Percentiles rank a stretch among this genome's conserved stretches.
Conservation (phyloP, 208 protist genomes). For the Trypanosoma mega region DNA sequence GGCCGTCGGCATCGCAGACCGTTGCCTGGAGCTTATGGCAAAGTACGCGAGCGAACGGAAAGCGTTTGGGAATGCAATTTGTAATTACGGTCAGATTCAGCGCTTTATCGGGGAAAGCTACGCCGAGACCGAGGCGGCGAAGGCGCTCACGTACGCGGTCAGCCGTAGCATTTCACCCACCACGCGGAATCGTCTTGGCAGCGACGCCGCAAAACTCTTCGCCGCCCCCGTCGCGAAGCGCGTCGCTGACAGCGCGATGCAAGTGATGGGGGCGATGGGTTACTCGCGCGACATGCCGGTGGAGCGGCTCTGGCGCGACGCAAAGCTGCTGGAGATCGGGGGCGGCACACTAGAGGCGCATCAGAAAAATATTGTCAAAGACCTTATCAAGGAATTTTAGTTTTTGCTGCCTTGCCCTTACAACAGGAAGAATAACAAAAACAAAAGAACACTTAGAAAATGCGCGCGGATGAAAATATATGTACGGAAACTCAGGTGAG, state of each 20-base stretch:
- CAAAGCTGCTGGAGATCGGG: conserved; percentile 95
- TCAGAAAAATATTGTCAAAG: conserved; percentile 83
- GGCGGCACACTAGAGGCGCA: conserved; percentile 82
- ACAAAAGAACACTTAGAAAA: conserved; percentile 2
- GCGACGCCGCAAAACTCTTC: conserved; percentile 94
- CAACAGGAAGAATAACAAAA: background rate
- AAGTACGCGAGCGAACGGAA: conserved; percentile 89
- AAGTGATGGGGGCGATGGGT: conserved; percentile 94
- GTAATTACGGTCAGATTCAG: conserved; percentile 94
- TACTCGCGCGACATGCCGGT: conserved; percentile 96
- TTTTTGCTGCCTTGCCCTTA: background rate
- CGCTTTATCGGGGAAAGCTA: conserved; percentile 95
- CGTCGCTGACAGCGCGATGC: conserved; percentile 93
- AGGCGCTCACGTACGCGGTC: conserved; percentile 90
- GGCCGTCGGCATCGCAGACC: conserved; percentile 80
- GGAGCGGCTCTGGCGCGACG: conserved; percentile 94
- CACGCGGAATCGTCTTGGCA: conserved; percentile 74
- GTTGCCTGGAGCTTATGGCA: conserved; percentile 71
- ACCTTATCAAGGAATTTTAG: conserved; percentile 40
- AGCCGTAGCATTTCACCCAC: conserved; percentile 66
- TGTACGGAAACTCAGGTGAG: too few relatives aligned
- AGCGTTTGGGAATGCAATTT: conserved; percentile 92
- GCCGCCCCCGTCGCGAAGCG: conserved; percentile 92
- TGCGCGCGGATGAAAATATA: conserved; percentile 17
- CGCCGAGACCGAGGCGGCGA: conserved; percentile 79